phyloP scores from a whole-genome alignment of 345 rosid species.

The Linum tenue region DNA sequence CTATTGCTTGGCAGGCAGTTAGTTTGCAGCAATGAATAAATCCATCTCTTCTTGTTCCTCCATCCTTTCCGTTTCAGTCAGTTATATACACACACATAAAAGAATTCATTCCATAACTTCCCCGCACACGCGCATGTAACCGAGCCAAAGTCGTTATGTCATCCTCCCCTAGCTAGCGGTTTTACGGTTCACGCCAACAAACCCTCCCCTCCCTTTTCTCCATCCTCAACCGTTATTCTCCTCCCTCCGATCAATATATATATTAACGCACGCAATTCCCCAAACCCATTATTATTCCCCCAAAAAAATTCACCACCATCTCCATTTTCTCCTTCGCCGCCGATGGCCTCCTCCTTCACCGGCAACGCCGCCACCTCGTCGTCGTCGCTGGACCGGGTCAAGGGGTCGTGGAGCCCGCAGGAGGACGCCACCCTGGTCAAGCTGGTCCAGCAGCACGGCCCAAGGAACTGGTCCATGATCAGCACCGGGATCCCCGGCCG shows the following conservation, averaged over 20 bases:
- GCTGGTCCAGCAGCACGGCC: constrained; percentile 48
- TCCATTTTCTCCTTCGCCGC: background rate
- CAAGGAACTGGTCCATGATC: constrained; percentile 62
- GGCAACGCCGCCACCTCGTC: too few species aligned
- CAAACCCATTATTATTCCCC: background rate
- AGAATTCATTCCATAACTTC: background rate
- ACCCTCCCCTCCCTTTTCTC: constrained; percentile 15
- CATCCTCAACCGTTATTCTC: constrained; percentile 1
- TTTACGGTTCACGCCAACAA: constrained; percentile 47
- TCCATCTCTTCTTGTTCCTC: too few species aligned
- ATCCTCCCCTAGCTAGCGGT: constrained; percentile 24
- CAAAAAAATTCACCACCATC: too few species aligned
- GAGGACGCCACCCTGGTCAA: constrained; percentile 43
- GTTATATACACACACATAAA: background rate
- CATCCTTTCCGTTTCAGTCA: background rate
- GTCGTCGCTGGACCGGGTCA: constrained; percentile 26
- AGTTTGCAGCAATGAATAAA: too few species aligned
- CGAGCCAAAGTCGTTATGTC: constrained; percentile 21
- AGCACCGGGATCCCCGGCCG: constrained; percentile 52
- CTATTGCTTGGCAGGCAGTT: too few species aligned
- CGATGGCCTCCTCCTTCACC: background rate
- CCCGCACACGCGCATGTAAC: constrained; percentile 20
- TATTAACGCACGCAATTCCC: too few species aligned
- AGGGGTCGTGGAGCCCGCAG: constrained; percentile 56
- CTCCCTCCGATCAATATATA: background rate